phyloP scores from a whole-genome alignment of 768 basidiomycete species.

The Clathrus columnatus region DNA sequence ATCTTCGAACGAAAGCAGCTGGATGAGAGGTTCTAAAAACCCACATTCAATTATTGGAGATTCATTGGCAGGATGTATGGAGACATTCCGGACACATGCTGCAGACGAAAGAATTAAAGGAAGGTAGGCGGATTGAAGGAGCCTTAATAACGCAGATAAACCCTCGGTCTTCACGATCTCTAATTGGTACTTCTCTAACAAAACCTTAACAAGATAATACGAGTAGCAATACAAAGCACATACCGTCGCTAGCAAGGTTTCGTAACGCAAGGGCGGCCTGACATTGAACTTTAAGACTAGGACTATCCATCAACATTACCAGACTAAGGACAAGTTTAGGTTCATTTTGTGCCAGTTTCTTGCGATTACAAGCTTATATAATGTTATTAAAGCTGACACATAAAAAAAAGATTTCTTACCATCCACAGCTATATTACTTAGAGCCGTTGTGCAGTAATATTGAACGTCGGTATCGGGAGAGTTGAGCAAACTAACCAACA shows the following conservation, averaged over 20 bases:
- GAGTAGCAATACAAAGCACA: slow-evolving; percentile 15
- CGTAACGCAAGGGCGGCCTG: slow-evolving; percentile 94
- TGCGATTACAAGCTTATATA: slow-evolving; percentile 68
- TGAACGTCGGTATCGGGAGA: slow-evolving; percentile 99
- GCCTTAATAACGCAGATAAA: slow-evolving; percentile 81
- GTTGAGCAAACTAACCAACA: slow-evolving; percentile 88
- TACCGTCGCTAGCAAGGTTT: slow-evolving; percentile 96
- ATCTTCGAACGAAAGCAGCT: slow-evolving; percentile 94
- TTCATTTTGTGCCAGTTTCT: slow-evolving; percentile 89
- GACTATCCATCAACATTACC: slow-evolving; percentile 93
- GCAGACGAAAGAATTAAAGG: slow-evolving; percentile 97
- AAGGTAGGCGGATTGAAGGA: slow-evolving; percentile 93
- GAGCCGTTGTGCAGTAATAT: slow-evolving; percentile 97
- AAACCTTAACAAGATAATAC: not conserved
- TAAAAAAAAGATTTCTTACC: slow-evolving; percentile 33
- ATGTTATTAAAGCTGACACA: slow-evolving; percentile 4
- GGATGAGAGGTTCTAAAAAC: slow-evolving; percentile 92
- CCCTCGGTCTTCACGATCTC: slow-evolving; percentile 97
- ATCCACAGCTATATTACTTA: slow-evolving; percentile 98
- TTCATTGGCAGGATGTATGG: slow-evolving; percentile 97
- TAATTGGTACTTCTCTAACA: slow-evolving; percentile 92
- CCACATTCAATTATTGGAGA: slow-evolving; percentile 99
- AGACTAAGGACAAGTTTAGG: slow-evolving; percentile 91
- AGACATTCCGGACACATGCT: slow-evolving; percentile 97
- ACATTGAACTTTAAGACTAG: slow-evolving; percentile 96